These are phyloP conservation scores for Elongisporangium anandrum DNA, from an alignment of 352 stramenopile genomes.

Conservation along the genomic window DNA sequence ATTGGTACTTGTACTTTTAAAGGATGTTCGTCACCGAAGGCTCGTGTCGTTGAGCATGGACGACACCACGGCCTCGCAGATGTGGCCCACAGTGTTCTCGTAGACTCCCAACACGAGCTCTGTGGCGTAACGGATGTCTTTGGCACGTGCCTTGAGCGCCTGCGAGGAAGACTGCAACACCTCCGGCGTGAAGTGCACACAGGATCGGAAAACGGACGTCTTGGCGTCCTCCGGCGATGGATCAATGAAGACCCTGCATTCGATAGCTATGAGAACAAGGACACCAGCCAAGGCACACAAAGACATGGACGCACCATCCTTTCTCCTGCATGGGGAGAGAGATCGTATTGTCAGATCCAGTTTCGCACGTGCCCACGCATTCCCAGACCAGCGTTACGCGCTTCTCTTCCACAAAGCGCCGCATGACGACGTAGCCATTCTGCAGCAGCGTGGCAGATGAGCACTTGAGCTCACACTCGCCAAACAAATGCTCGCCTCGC, in stretches of 20 bases:
- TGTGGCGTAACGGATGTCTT: slow-evolving; percentile 31
- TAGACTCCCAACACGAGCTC: slow-evolving; percentile 31
- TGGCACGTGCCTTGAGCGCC: slow-evolving; percentile 15
- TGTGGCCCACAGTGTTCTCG: slow-evolving; percentile 28
- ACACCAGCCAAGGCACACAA: neutral
- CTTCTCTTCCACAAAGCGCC: slow-evolving; percentile 35
- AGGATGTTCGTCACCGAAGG: no score
- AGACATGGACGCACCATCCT: slow-evolving; percentile 30
- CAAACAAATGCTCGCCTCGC: slow-evolving; percentile 42
- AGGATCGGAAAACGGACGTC: slow-evolving; percentile 35
- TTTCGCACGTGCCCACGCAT: slow-evolving; percentile 20
- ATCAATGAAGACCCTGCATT: slow-evolving; percentile 39
- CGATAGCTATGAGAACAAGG: neutral
- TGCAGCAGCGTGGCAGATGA: slow-evolving; percentile 20
- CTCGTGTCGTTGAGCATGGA: slow-evolving; percentile 14
- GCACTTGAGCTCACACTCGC: slow-evolving; percentile 34
- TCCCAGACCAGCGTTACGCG: slow-evolving; percentile 51
- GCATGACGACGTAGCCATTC: slow-evolving; percentile 35
- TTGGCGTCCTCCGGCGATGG: slow-evolving; percentile 31
- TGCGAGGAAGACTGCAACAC: slow-evolving; percentile 9
- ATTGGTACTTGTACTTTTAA: no score
- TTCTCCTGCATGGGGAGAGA: slow-evolving; percentile 33
- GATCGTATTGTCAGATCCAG: slow-evolving; percentile 3
- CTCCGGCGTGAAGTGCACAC: slow-evolving; percentile 39
- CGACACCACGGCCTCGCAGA: slow-evolving; percentile 26